Base-by-base conservation (phyloP, 1,139 yeast genomes). In the Cylindricascospora bacillispora region DNA sequence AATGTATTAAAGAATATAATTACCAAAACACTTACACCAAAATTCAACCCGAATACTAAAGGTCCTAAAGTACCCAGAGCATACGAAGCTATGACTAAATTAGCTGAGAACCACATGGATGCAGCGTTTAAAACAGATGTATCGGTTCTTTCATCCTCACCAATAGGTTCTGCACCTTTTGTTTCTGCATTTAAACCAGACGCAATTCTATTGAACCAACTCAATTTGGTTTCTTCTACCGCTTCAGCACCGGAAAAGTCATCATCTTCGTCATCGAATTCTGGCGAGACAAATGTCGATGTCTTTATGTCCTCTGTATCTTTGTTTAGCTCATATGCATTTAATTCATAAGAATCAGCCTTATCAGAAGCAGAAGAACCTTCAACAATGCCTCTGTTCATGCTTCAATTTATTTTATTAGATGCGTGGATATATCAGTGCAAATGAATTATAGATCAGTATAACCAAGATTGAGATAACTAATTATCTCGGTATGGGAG, bases 71-170 rank as follows among this genome's bases (percentile, higher is more conserved):
- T 78, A 51, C 95, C 95, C 31, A 82, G 61, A 3, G 93, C 64
- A 46, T 70, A 76, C 13, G 94, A 70, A 16, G 94, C 86, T 51
- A 83, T 72, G 35, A 82, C 94, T 67, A 81, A 62, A 57, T 85
- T 83, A 22, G 93, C 93, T 18, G 92, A 77, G 48, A 79, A 66
- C 95, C 95, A 83, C 93, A 83, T 80, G 33, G 86, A 65, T 25
- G 85, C 85, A 17, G 92, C 81, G 43, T 67, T 69, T 62, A 70
- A 62, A 35, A 77, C 49, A 19, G 82, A 73, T 29, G 58, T 59
- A 32, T 75, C 82, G 27, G 45, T 46, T 47, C 65, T 56, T 41
- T 62, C 56, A 15, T 57, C 59, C 27, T 63, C 69, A 0, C 60
- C 52, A 14, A 65, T 59, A 35, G 67, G 55, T 38, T 65, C 67